These are phyloP conservation scores for Triticum dicoccoides DNA, from an alignment of 176 grass and related monocot species.

Conservation along the genomic window DNA sequence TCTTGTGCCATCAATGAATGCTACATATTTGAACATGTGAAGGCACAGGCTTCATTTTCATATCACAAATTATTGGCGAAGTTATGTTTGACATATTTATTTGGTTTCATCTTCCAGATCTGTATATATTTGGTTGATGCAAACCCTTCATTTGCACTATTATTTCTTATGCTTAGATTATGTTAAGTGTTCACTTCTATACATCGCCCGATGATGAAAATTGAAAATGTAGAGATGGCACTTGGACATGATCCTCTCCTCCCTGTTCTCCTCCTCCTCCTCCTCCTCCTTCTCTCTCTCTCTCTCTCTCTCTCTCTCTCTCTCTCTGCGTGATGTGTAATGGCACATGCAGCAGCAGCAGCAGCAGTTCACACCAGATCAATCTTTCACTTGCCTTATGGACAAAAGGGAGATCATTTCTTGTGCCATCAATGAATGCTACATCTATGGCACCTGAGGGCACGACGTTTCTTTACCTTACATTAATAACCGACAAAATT, in stretches of 20 bases:
- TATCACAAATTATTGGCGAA: background rate
- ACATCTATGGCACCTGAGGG: conserved; percentile 10
- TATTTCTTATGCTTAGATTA: too few species aligned
- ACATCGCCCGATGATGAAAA: conserved; percentile 32
- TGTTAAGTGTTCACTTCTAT: background rate
- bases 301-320: background rate
- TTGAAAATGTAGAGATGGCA: conserved; percentile 14
- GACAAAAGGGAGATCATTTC: background rate
- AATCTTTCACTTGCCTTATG: background rate
- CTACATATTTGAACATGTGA: too few species aligned
- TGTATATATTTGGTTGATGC: too few species aligned
- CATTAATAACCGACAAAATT: background rate
- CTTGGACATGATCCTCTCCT: background rate
- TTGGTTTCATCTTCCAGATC: too few species aligned
- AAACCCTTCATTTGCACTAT: too few species aligned
- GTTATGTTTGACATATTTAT: background rate
- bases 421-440: conserved; percentile 15
- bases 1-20: too few species aligned
- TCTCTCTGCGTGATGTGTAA: background rate
- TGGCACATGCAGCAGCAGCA: background rate
- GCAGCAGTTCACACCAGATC: background rate
- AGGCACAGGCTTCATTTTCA: too few species aligned
- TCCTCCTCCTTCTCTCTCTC: background rate
- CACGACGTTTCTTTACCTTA: background rate
- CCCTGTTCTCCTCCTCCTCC: background rate